Evolutionary conservation across 2,329 filamentous ascomycete species (phyloP), one percentile per base, ranked within the genome.

Genomic region (Ophiocordyceps polyrhachis-furcata): DNA sequence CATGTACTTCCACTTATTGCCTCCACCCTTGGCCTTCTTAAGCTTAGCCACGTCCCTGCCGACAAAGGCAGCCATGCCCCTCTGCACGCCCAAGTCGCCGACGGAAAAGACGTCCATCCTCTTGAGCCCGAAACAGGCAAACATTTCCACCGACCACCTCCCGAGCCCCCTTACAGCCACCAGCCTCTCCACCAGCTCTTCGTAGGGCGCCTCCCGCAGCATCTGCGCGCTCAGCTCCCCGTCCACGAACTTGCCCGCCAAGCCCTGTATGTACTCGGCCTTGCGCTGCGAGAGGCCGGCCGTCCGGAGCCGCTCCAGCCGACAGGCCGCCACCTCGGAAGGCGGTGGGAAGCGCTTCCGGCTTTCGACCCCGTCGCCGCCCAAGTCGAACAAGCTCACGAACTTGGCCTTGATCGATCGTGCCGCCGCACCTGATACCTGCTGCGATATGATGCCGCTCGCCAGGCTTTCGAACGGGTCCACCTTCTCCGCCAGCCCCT

Each of bases 131-230:
- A 98, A 96, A 62, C 83, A 86, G 43, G 88, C 85, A 68, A 98
- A 98, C 91, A 98, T 96, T 67, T 95, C 88, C 14, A 93, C 87
- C 42, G 81, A 88, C 91, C 91, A 96, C 45, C 71, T 73, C 0
- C 91, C 91, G 43, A 96, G 64, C 0, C 91, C 91, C 11, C 89
- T 73, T 5, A 98, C 87, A 1, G 87, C 83, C 42, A 83, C 85
- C 42, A 98, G 69, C 58, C 74, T 81, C 60, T 83, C 75, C 50
- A 95, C 69, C 8, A 98, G 73, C 52, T 93, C 83, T 43, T 93
- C 88, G 58, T 98, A 91, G 5, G 77, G 74, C 2, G 85, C 86
- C 32, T 76, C 74, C 44, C 83, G 74, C 19, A 96, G 72, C 70
- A 91, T 79, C 49, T 73, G 64, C 12, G 85, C 80, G 41, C 74